Percentiles rank a stretch among this genome's conserved stretches.
Evolutionary conservation across 306 rosid species (phyloP).

Genomic region (Notholithocarpus densiflorus): DNA sequence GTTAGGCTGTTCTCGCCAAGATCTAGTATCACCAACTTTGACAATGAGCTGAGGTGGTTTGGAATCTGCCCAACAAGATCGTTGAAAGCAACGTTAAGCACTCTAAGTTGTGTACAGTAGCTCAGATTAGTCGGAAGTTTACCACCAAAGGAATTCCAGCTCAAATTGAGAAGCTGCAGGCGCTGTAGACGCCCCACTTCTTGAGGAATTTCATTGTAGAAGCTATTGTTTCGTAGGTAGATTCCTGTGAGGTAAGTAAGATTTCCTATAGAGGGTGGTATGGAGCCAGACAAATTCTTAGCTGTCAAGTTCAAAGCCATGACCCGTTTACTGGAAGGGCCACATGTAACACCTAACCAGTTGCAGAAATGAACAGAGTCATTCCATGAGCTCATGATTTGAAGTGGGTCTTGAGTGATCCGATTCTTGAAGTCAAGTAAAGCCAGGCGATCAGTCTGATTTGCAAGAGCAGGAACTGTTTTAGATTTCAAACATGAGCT

Average conservation of each 20-base stretch:
- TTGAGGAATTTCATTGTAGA: constrained; percentile 13
- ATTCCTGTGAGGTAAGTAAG: constrained; percentile 31
- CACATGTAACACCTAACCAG: background rate
- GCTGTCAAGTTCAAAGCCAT: constrained; percentile 7
- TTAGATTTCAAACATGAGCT: too few relatives aligned
- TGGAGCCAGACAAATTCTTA: constrained; percentile 10
- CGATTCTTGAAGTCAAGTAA: constrained; percentile 34
- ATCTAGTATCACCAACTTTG: background rate
- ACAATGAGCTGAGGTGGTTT: constrained; percentile 8
- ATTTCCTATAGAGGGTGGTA: constrained; percentile 43
- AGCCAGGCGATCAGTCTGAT: constrained; percentile 29
- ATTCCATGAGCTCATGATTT: constrained; percentile 40
- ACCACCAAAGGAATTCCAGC: constrained; percentile 27
- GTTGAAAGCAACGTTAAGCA: background rate
- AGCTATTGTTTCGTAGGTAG: constrained; percentile 14
- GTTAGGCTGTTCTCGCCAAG: background rate
- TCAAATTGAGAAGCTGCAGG: constrained; percentile 15
- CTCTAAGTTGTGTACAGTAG: constrained; percentile 14
- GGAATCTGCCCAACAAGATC: constrained; percentile 8
- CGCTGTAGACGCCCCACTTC: constrained; percentile 7
- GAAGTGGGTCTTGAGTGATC: constrained; percentile 30
- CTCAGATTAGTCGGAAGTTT: constrained; percentile 36
- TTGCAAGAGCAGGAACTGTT: too few relatives aligned
- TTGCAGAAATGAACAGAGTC: constrained; percentile 32
- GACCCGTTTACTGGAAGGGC: constrained; percentile 19